Evolutionary conservation across 495 filamentous ascomycete genomes (phyloP), one percentile per base, ranked within the genome.

Genomic region (Cenococcum geophilum): DNA sequence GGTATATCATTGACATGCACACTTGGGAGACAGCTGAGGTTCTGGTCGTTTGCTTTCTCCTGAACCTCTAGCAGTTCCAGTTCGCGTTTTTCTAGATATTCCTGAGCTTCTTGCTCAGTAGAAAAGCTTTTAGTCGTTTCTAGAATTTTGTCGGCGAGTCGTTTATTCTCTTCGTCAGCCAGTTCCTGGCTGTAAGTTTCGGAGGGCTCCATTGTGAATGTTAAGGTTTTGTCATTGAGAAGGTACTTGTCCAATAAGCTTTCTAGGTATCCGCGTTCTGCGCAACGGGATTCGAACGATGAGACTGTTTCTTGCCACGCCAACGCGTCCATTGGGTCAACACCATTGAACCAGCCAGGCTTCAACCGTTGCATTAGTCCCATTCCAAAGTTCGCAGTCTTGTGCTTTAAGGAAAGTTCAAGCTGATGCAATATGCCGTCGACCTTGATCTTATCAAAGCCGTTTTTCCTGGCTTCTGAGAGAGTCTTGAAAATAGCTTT

Each of bases 361-460:
- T 93, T 88, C 57, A 96, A 78, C 49, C 91, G 81, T 65, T 96
- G 88, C 78, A 97, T 87, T 1, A 98, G 75, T 47, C 84, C 84
- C 81, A 97, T 88, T 22, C 93, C 93, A 68, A 98, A 97, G 64
- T 88, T 88, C 36, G 93, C 88, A 0, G 89, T 96, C 75, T 97
- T 97, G 74, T 97, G 92, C 69, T 96, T 95, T 23, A 97, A 76
- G 10, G 83, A 79, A 36, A 98, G 79, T 68, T 98, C 93, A 10
- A 97, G 78, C 73, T 96, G 91, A 72, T 98, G 93, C 42, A 97
- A 80, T 67, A 93, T 86, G 18, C 93, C 93, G 60, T 95, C 89
- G 40, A 97, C 86, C 73, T 97, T 98, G 63, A 84, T 82, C 63
- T 84, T 79, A 42, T 91, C 90, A 69, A 98, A 97, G 1, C 93